Conservation (phyloP, 192 early-diverging fungal genomes). For the Blastocladiella britannica region DNA sequence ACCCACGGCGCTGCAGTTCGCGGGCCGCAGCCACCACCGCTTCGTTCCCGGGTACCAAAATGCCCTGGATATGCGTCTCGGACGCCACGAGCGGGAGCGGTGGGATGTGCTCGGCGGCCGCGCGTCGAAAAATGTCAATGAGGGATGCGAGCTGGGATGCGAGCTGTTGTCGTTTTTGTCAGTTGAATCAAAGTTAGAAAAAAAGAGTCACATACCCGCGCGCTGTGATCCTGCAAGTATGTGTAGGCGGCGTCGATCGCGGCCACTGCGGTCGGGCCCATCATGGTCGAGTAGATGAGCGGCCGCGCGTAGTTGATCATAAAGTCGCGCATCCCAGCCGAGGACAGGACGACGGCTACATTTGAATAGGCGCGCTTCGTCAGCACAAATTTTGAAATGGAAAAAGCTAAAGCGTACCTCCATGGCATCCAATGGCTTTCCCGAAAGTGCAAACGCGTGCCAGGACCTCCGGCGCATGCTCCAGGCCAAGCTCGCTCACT, state of each 20-base stretch:
- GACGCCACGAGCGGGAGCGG: conserved; percentile 12
- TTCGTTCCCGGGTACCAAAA: conserved; percentile 19
- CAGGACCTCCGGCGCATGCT: conserved; percentile 16
- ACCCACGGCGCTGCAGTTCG: conserved; percentile 9
- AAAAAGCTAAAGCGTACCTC: conserved; percentile 11
- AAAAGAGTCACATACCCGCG: conserved; percentile 4
- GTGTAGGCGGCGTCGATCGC: conserved; percentile 23
- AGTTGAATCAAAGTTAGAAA: neutral
- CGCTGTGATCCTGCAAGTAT: conserved; percentile 9
- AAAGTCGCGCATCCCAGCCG: conserved; percentile 16
- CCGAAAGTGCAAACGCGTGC: conserved; percentile 30
- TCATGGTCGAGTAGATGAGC: conserved; percentile 27
- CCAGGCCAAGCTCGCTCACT: conserved; percentile 14
- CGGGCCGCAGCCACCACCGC: conserved; percentile 6
- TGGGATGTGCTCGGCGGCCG: neutral
- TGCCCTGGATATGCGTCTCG: conserved; percentile 25
- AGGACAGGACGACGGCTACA: conserved; percentile 23
- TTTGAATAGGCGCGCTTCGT: too few species aligned
- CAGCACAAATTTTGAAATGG: too few species aligned
- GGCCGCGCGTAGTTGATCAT: conserved; percentile 32
- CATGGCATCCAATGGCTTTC: conserved; percentile 29
- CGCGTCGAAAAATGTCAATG: conserved; percentile 13
- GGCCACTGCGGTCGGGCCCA: conserved; percentile 17
- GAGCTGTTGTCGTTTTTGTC: neutral
- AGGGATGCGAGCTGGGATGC: conserved; percentile 9